Percentiles rank a stretch among this genome's conserved stretches.
Evolutionary conservation across 306 rosid genomes (phyloP).

Genomic region (Cyclanthera cordifolia): DNA sequence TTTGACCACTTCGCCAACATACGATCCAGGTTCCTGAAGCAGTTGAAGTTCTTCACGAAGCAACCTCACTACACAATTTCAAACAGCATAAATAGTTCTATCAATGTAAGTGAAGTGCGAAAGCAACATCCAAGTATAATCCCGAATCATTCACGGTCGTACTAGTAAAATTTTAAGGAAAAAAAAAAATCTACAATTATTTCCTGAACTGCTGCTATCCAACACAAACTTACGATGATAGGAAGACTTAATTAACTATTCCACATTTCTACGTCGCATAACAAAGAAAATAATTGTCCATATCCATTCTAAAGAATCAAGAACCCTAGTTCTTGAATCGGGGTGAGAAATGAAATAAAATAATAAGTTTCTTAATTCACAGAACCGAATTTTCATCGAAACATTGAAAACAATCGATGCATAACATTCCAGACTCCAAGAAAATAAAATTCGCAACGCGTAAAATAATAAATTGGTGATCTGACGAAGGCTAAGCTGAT

Average conservation of each 20-base stretch:
- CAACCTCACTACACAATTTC: constrained; percentile 37
- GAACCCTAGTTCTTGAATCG: neutral
- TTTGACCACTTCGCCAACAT: constrained; percentile 96
- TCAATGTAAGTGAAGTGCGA: neutral
- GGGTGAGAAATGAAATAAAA: neutral
- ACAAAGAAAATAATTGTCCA: neutral
- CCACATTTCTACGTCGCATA: neutral
- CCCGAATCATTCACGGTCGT: neutral
- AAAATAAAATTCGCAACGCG: neutral
- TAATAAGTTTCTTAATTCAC: neutral
- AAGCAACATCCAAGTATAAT: neutral
- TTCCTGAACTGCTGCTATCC: too few relatives aligned
- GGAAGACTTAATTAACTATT: neutral
- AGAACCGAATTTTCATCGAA: neutral
- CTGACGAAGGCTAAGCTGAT: neutral
- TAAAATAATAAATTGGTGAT: neutral
- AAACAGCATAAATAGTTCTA: constrained; percentile 9
- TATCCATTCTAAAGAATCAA: neutral
- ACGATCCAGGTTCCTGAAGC: constrained; percentile 98
- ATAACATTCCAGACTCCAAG: neutral
- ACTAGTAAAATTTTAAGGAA: too few relatives aligned
- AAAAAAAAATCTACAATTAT: too few relatives aligned
- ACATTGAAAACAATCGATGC: neutral
- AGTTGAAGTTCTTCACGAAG: constrained; percentile 94
- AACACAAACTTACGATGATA: neutral